Base-by-base conservation (phyloP, 192 early-diverging fungal species). In the Coemansia sp. region DNA sequence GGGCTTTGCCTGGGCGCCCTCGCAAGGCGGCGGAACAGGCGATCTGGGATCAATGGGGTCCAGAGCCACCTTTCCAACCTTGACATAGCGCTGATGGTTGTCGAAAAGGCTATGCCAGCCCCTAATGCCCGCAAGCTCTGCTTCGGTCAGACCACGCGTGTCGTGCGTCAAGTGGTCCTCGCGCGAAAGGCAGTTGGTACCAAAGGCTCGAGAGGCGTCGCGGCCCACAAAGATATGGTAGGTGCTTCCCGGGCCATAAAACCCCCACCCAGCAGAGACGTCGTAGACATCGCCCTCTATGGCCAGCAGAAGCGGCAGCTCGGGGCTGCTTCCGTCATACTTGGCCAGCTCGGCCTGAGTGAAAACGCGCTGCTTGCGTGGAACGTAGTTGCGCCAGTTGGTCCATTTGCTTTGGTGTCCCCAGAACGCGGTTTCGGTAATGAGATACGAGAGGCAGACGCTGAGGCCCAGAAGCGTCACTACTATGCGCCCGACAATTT, bases 261-360 rank as follows among this genome's bases (percentile, higher is more conserved):
- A 92, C 1, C 81, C 72, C 45, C 73, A 66, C 19, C 94, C 91
- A 0, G 65, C 72, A 6, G 90, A 84, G 8, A 99, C 97, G 62
- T 99, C 97, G 82, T 92, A 99, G 3, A 99, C 91, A 36, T 93
- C 88, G 19, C 97, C 95, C 55, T 88, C 86, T 50, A 97, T 85
- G 1, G 95, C 93, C 51, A 99, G 65, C 61, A 97, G 96, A 36
- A 98, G 87, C 0, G 93, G 95, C 60, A 89, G 78, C 39, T 72
- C 82, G 0, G 86, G 87, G 71, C 93, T 88, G 34, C 82, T 81
- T 14, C 97, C 97, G 67, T 99, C 94, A 67, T 93, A 95, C 62
- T 72, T 67, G 9, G 83, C 78, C 14, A 99, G 76, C 66, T 99
- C 88, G n/a, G 69, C 76, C 25, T 86, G 82, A 30, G 93, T 90